Conservation (phyloP, 2,329 filamentous ascomycete species). For the Trichoderma sp. region DNA sequence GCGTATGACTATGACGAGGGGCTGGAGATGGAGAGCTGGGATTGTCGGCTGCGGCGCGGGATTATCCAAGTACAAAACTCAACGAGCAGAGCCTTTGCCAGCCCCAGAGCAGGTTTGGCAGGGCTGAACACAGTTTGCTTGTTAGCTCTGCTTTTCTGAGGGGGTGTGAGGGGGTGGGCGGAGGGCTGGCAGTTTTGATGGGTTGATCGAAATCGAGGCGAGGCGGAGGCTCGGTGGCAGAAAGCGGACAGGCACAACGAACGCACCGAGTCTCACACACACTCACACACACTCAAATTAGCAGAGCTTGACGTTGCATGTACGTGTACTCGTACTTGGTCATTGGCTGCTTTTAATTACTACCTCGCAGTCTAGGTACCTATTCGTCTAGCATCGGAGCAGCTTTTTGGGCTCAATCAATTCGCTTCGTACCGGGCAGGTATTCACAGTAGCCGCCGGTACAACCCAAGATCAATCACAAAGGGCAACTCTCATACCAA, state of each 20-base stretch:
- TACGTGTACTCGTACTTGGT: neutral
- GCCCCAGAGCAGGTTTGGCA: conserved; percentile 12
- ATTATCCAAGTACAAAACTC: conserved; percentile 7
- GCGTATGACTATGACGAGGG: conserved; percentile 5
- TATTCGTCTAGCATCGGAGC: neutral
- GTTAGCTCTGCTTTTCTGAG: conserved; percentile 10
- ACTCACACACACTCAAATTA: neutral
- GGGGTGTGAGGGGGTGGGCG: conserved; percentile 18
- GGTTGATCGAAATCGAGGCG: conserved; percentile 4
- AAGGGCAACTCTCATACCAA: neutral
- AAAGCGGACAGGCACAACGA: conserved; percentile 17
- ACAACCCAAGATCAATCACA: neutral
- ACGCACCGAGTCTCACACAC: neutral
- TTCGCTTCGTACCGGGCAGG: neutral
- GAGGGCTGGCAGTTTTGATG: neutral
- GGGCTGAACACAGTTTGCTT: conserved; percentile 16
- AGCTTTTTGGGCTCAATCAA: neutral
- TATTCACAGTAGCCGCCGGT: neutral
- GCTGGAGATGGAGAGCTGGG: conserved; percentile 11
- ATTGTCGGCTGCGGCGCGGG: conserved; percentile 15
- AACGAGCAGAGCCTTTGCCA: neutral
- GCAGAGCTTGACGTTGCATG: neutral
- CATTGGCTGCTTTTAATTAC: neutral
- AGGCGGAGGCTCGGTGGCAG: conserved; percentile 17
- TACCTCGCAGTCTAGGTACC: neutral